Conservation (phyloP, 345 rosid genomes). For the Hibiscus mutabilis region DNA sequence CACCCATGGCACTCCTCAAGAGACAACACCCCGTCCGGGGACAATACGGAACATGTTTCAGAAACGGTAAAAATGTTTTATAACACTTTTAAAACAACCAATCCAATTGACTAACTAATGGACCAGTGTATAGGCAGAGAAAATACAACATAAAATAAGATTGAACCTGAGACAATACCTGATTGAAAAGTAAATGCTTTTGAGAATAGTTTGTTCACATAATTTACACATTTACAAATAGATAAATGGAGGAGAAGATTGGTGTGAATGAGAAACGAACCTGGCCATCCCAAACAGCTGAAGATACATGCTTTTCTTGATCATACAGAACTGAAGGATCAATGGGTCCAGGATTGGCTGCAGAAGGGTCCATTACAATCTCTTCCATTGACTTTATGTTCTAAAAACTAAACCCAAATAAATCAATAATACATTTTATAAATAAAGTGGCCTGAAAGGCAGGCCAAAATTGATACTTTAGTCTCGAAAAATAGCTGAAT, state of each 20-base stretch:
- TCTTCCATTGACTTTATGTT: conserved; percentile 10
- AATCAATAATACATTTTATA: not conserved
- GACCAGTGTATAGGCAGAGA: not conserved
- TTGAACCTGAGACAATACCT: not conserved
- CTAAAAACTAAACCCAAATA: not conserved
- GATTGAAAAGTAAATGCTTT: not conserved
- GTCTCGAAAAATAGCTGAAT: conserved; percentile 6
- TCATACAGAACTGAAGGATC: conserved; percentile 57
- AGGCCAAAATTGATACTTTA: conserved; percentile 5
- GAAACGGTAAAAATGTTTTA: no score
- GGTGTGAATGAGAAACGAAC: conserved; percentile 16
- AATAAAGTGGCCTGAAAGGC: not conserved
- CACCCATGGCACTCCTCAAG: no score
- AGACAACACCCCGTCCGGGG: no score
- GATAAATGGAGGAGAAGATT: no score
- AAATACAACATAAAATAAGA: not conserved
- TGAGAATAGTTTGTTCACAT: no score
- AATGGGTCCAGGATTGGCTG: conserved; percentile 65
- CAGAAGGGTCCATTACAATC: conserved; percentile 43
- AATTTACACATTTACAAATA: not conserved
- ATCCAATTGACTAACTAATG: not conserved
- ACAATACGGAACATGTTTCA: no score
- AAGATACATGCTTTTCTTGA: conserved; percentile 79
- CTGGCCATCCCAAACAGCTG: conserved; percentile 87
- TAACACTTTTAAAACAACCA: not conserved